Evolutionary conservation across 371 early-diverging fungal genomes (phyloP).

Genomic region (Lichtheimia hyalospora): DNA sequence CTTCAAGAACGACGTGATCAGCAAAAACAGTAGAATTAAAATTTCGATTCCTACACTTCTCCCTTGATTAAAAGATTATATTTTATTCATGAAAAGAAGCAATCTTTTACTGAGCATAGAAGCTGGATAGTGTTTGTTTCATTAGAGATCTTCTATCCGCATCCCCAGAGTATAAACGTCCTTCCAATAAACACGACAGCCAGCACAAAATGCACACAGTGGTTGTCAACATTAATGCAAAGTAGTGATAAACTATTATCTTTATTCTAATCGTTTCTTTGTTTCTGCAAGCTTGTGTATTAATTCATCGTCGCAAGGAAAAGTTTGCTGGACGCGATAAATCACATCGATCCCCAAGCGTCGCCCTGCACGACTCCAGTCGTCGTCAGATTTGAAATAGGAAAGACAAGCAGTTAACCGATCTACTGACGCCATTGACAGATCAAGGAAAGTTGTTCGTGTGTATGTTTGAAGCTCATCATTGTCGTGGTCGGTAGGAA

Average conservation of each 20-base stretch:
- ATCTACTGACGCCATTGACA: constrained; percentile 33
- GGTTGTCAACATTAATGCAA: too few species aligned
- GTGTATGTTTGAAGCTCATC: constrained; percentile 40
- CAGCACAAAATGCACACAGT: too few species aligned
- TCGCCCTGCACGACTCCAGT: constrained; percentile 21
- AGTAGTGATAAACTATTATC: too few species aligned
- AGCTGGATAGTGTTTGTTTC: too few species aligned
- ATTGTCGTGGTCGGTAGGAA: constrained; percentile 4
- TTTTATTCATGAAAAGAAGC: too few species aligned
- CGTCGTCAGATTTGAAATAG: background rate
- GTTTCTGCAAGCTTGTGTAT: constrained; percentile 6
- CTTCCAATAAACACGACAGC: too few species aligned
- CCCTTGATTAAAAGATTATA: too few species aligned
- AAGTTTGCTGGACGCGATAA: constrained; percentile 21
- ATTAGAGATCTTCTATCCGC: too few species aligned
- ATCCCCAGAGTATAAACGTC: too few species aligned
- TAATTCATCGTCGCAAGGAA: constrained; percentile 39
- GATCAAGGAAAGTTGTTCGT: constrained; percentile 41
- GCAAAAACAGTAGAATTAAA: constrained; percentile 1
- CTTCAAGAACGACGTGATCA: constrained; percentile 45
- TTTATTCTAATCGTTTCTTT: background rate
- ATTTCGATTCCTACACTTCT: too few species aligned
- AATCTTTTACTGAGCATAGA: too few species aligned
- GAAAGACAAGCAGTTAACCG: constrained; percentile 21
- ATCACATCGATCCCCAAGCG: constrained; percentile 30